Base-by-base conservation (phyloP, 495 filamentous ascomycete species). In the Penicillium bovifimosum region DNA sequence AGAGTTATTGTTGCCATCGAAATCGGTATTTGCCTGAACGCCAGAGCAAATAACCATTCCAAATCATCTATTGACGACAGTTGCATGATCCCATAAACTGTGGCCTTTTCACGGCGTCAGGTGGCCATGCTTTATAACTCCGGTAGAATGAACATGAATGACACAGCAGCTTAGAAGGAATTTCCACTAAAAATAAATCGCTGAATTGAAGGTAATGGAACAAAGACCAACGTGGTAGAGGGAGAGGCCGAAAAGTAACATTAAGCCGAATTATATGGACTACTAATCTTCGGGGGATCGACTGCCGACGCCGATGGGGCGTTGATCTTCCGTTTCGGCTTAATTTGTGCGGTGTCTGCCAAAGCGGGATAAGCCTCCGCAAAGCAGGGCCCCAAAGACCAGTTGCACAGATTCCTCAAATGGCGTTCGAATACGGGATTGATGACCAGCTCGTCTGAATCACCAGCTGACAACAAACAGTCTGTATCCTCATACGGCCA, bases 351-450 rank as follows among this genome's bases (percentile, higher is more conserved):
- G 6, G 77, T 80, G 49, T 83, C 85, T 18, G 69, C 73, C 51
- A 90, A 59, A 24, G 58, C 56, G 0, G 88, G 88, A 65, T 83
- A 87, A 3, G 78, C 72, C 50, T 76, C 70, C 20, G 76, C 75
- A 62, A 92, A 95, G 6, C 73, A 71, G 6, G 80, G 72, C 3
- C 89, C 88, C n/a, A 95, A 61, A 41, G 78, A 84, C 89, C 89
- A 95, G 61, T 91, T 91, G 50, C 73, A 73, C 44, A 88, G 44
- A 47, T 84, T 72, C 6, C 81, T 51, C 42, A 92, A 54, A 67
- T 95, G 89, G 28, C 81, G 64, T 65, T 90, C 87, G 66, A 91
- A 95, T 0, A 84, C 86, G 0, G 87, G 87, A 51, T 91, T 91
- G 45, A 95, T 87, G 26, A 81, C 69, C 51, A 87, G 63, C 54